Conservation (phyloP, 495 filamentous ascomycete species). For the Penicillium salamii region DNA sequence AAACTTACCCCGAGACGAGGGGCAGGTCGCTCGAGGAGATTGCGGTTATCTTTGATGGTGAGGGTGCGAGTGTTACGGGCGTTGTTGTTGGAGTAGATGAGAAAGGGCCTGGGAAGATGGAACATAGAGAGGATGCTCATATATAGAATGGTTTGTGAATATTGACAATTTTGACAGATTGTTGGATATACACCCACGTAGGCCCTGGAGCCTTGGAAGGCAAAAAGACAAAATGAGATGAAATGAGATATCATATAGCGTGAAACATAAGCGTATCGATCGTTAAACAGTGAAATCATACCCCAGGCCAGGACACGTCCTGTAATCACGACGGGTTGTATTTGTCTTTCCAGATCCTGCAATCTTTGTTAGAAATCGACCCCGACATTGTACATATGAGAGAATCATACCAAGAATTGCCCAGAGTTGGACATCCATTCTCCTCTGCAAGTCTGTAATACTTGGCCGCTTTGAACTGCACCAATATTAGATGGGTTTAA, state of each 20-base stretch:
- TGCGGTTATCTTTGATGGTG: slow-evolving; percentile 51
- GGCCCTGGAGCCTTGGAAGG: too few species aligned
- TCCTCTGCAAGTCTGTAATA: slow-evolving; percentile 92
- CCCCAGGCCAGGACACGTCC: not conserved
- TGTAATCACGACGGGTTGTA: slow-evolving; percentile 64
- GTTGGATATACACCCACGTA: too few species aligned
- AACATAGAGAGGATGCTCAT: not conserved
- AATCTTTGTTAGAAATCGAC: slow-evolving; percentile 19
- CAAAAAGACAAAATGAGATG: too few species aligned
- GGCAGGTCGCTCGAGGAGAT: slow-evolving; percentile 61
- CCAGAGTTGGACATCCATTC: slow-evolving; percentile 82
- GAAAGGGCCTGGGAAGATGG: not conserved
- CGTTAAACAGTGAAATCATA: not conserved
- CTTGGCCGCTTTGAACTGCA: slow-evolving; percentile 83
- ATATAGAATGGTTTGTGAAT: not conserved
- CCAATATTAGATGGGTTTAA: slow-evolving; percentile 1
- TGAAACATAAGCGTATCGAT: not conserved
- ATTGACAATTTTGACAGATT: not conserved
- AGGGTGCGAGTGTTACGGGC: not conserved
- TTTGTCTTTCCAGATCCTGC: slow-evolving; percentile 96
- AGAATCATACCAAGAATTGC: slow-evolving; percentile 86
- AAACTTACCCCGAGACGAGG: slow-evolving; percentile 61
- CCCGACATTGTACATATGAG: slow-evolving; percentile 8
- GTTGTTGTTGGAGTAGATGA: not conserved
- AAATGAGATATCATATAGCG: not conserved